Conservation (phyloP, 1,284 basidiomycete genomes). For the Cutaneotrichosporon dermatis region DNA sequence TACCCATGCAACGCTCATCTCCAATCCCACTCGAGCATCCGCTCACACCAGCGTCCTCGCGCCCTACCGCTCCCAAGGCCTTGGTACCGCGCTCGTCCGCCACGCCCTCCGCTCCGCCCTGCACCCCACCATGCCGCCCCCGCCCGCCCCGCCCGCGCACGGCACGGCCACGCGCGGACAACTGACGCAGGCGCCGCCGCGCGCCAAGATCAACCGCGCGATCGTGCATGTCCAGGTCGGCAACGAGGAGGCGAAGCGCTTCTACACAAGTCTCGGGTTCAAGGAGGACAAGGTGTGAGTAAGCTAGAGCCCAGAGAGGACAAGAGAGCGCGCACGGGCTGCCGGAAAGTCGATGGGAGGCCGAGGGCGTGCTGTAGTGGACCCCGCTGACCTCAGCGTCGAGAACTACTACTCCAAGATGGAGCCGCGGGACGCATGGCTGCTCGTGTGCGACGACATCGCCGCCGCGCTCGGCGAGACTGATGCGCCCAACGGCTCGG, state of each 20-base stretch:
- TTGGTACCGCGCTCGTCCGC: slow-evolving; percentile 42
- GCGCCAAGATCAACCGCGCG: slow-evolving; percentile 39
- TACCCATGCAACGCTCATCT: no score
- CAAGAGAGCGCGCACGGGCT: no score
- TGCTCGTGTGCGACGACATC: slow-evolving; percentile 46
- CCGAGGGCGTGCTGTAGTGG: no score
- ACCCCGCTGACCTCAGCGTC: slow-evolving; percentile 22
- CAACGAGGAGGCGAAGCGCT: slow-evolving; percentile 43
- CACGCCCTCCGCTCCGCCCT: slow-evolving; percentile 35
- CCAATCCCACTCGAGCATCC: background rate
- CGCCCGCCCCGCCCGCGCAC: slow-evolving; percentile 35
- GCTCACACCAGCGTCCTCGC: slow-evolving; percentile 38
- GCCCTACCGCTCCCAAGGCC: slow-evolving; percentile 45
- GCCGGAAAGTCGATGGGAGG: no score
- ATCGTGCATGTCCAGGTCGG: slow-evolving; percentile 40
- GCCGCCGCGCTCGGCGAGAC: slow-evolving; percentile 28
- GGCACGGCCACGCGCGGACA: slow-evolving; percentile 35
- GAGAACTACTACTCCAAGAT: slow-evolving; percentile 46
- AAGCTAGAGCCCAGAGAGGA: no score
- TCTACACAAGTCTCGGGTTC: slow-evolving; percentile 47
- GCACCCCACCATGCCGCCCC: slow-evolving; percentile 39
- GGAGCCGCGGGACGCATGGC: slow-evolving; percentile 39
- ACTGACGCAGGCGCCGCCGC: slow-evolving; percentile 27
- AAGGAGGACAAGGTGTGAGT: slow-evolving; percentile 42
- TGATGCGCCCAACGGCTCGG: slow-evolving; percentile 23